Evolutionary conservation across 1,284 basidiomycete genomes (phyloP).

Genomic region (Boletellus sp.): DNA sequence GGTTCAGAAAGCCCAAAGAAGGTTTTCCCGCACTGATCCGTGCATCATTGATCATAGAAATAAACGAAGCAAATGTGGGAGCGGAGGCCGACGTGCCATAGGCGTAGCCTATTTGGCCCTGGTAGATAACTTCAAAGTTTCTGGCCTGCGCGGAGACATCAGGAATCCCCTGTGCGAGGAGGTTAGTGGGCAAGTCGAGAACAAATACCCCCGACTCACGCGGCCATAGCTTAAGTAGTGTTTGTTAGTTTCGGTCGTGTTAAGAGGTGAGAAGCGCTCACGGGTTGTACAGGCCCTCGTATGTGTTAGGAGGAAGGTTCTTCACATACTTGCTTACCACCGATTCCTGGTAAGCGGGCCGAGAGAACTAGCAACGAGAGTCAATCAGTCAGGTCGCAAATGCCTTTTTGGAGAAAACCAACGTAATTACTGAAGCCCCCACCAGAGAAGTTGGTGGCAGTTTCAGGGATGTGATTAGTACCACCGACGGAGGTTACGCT

Average conservation of each 20-base stretch:
- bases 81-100: conserved; percentile 48
- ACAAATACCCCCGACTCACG: conserved; percentile 21
- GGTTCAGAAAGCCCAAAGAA: conserved; percentile 60
- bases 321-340: conserved; percentile 37
- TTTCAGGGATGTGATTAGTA: conserved; percentile 54
- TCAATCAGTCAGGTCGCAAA: no score
- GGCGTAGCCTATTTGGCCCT: conserved; percentile 17
- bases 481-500: conserved; percentile 63
- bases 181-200: no score
- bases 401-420: neutral
- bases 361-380: conserved; percentile 15
- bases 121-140: conserved; percentile 13
- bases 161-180: conserved; percentile 43
- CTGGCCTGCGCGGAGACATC: conserved; percentile 57
- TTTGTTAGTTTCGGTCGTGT: neutral
- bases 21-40: conserved; percentile 41
- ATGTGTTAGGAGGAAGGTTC: conserved; percentile 44
- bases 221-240: conserved; percentile 29
- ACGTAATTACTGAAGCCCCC: conserved; percentile 58
- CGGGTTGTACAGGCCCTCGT: conserved; percentile 59
- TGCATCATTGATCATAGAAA: conserved; percentile 62
- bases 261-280: conserved; percentile 26
- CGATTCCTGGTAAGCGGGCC: conserved; percentile 16
- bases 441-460: conserved; percentile 55
- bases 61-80: conserved; percentile 31